Evolutionary conservation across 108 stramenopile species (phyloP), one percentile per base, ranked within the genome.

Genomic region (Cyclotella kingstonii): DNA sequence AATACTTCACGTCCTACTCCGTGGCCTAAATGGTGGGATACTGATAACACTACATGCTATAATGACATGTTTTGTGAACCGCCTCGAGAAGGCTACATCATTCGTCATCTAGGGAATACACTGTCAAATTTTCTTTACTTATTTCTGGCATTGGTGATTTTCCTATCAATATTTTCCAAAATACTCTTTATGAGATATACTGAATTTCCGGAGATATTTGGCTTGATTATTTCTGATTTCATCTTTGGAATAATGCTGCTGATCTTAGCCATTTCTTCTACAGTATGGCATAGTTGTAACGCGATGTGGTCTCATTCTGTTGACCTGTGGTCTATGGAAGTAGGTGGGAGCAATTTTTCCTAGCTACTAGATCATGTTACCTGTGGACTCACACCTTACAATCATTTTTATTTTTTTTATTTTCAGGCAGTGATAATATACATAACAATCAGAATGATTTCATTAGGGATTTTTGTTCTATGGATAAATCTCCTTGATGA

Each of bases 301-400:
- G 60, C 61, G 3, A 19, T 50, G 47, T 64, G 61, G 62, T 44
- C 51, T 11, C 74, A 76, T 55, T 31, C 38, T 33, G 42, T 63
- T 19, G 74, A 76, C 45, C 33, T 76, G 25, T 76, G 74, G 74
- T 76, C 74, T 17, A 76, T 76, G 74, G 74, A 76, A 21, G 54
- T 54, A 19, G 38, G 54, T 30, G 19, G 4, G 5, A 5, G 8
- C 1, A 15, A 1, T 30, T 51, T 51, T 30, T 28, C 27, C 2
- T 28, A 30, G 11, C 14, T 25, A 15, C 15, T 40, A 4, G n/a
- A 40, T 15, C 31, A 29, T 2, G 19, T 51, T 25, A 6, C 1
- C 5, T 51, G 7, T 12, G 22, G 1, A 51, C 2, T 30, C 50
- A 28, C 7, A 1, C 6, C n/a, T n/a, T 29, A 2, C 15, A 2